A percentile compares a stretch with the other conserved stretches of the same genome.
Conservation (phyloP, 768 basidiomycete genomes). For the Coprinellus micaceus region DNA sequence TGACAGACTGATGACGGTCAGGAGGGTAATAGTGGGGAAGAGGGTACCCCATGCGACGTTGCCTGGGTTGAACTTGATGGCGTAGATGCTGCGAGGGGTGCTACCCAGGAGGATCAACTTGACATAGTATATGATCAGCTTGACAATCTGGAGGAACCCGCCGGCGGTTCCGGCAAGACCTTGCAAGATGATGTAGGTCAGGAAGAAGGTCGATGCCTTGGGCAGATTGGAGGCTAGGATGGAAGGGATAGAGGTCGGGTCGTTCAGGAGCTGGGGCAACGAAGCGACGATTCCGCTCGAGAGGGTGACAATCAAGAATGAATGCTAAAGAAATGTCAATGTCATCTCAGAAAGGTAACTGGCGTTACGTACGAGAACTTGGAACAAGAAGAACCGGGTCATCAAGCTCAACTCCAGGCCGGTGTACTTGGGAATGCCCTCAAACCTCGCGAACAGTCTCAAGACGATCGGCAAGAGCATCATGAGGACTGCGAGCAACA, state of each 20-base stretch:
- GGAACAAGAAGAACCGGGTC: slow-evolving; percentile 90
- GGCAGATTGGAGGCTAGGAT: slow-evolving; percentile 80
- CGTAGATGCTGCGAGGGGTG: slow-evolving; percentile 81
- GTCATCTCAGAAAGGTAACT: neutral
- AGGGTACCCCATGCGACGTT: slow-evolving; percentile 72
- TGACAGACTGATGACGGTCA: slow-evolving; percentile 80
- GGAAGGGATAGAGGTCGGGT: slow-evolving; percentile 66
- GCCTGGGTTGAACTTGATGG: slow-evolving; percentile 72
- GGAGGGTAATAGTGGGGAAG: slow-evolving; percentile 70
- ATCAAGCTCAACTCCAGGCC: slow-evolving; percentile 87
- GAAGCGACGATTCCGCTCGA: slow-evolving; percentile 79
- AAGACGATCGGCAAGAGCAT: slow-evolving; percentile 81
- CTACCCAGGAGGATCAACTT: slow-evolving; percentile 84
- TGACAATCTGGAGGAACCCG: slow-evolving; percentile 75
- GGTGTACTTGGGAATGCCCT: slow-evolving; percentile 85
- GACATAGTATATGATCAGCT: slow-evolving; percentile 82
- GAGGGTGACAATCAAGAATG: slow-evolving; percentile 88
- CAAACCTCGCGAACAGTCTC: slow-evolving; percentile 74
- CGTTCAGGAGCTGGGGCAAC: slow-evolving; percentile 54
- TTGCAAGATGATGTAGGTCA: slow-evolving; percentile 78
- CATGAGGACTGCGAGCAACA: slow-evolving; percentile 86
- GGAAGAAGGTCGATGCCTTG: slow-evolving; percentile 83
- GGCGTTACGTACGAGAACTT: slow-evolving; percentile 68
- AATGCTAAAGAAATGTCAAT: slow-evolving; percentile 55
- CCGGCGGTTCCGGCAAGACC: slow-evolving; percentile 77